Base-by-base conservation (phyloP, 1,284 basidiomycete genomes). In the Boletus semigastroideus region DNA sequence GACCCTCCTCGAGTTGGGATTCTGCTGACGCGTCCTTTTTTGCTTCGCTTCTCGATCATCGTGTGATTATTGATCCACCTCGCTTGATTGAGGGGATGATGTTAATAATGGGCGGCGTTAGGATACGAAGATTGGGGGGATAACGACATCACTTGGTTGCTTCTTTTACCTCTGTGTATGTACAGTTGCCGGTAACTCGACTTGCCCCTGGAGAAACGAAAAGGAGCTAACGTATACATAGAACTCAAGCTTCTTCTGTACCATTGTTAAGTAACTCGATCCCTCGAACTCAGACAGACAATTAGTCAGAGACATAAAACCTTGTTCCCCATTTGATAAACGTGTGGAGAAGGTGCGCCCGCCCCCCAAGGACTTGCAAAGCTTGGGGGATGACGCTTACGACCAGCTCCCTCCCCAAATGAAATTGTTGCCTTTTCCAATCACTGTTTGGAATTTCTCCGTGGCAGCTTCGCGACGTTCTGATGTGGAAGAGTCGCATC, bases 51-150 rank as follows among this genome's bases (percentile, higher is more conserved):
- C 33, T 37, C 46, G 51, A 66, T 52, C 49, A 55, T 49, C 46
- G 53, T 37, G 30, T 43, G 51, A 62, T n/a, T n/a, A n/a, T n/a
- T 52, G 59, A 66, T 66, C 64, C 60, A 51, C 62, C 42, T 63
- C 46, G 55, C 58, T 65, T 59, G 60, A 65, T 58, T 33, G 42
- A 46, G 51, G 59, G n/a, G 20, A 41, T 50, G 16, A 16, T 65
- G 33, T 58, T 55, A 31, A 55, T 49, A 48, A 43, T 22, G 27
- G 41, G 57, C 57, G 54, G 49, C 49, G 54, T 63, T 65, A 67
- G 55, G 46, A 49, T 47, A 55, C 11, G 6, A 14, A 8, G 12
- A 34, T 50, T n/a, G n/a, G 19, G 27, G 42, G 13, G 49, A 56
- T 61, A 66, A 65, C 60, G 57, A 63, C 48, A 67, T 51, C 49